A percentile compares a stretch with the other conserved stretches of the same genome.
Conservation (phyloP, 2,329 filamentous ascomycete genomes). For the Ophiostoma populinum region DNA sequence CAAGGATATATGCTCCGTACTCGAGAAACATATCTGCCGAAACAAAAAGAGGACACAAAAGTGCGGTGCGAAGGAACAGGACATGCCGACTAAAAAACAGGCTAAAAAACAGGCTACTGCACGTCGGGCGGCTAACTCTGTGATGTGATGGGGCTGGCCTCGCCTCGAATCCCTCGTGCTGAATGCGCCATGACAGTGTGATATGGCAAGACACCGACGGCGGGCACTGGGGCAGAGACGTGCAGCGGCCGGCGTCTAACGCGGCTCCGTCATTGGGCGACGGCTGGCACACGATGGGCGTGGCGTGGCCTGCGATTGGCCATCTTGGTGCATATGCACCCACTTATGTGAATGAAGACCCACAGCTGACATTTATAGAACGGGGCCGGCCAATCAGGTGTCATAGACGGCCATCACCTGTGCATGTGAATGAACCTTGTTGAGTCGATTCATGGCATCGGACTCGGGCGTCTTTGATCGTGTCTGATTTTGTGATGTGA, state of each 20-base stretch:
- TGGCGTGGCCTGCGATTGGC: constrained; percentile 5
- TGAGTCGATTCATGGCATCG: neutral
- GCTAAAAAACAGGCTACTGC: constrained; percentile 7
- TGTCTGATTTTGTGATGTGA: too few relatives aligned
- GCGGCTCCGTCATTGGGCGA: constrained; percentile 8
- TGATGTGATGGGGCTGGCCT: constrained; percentile 7
- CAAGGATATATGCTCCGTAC: too few relatives aligned
- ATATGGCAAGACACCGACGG: neutral
- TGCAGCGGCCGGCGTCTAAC: constrained; percentile 6
- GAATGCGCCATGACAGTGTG: neutral
- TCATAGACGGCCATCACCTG: neutral
- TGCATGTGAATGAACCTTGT: neutral
- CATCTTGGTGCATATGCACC: neutral
- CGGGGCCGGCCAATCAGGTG: neutral
- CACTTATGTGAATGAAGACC: neutral
- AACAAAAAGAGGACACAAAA: too few relatives aligned
- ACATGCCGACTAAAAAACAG: neutral
- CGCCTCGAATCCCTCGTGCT: too few relatives aligned
- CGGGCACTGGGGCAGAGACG: neutral
- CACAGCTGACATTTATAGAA: neutral
- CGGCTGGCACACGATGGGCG: neutral
- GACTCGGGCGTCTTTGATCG: too few relatives aligned
- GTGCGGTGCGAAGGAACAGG: neutral
- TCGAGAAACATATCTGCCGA: too few relatives aligned
- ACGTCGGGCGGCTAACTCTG: constrained; percentile 9